Percentiles rank a stretch among this genome's conserved stretches.
Conservation (phyloP, 176 grass and related monocot genomes). For the Phragmites australis region DNA sequence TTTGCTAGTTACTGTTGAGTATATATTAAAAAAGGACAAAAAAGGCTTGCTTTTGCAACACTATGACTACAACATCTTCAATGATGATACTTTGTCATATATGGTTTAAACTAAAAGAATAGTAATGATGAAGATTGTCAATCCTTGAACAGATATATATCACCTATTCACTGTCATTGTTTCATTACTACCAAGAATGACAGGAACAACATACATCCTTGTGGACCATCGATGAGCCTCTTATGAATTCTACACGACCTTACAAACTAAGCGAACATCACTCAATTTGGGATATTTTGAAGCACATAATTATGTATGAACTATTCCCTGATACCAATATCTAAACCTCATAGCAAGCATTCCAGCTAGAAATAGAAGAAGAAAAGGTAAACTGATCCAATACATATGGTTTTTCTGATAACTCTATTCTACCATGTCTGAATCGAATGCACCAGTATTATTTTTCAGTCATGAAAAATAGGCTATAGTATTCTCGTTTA, state of each 20-base stretch:
- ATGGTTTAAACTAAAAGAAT: neutral
- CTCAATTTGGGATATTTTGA: neutral
- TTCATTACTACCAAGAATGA: neutral
- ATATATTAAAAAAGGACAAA: neutral
- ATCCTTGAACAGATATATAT: neutral
- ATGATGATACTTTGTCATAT: neutral
- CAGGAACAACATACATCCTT: slow-evolving; percentile 15
- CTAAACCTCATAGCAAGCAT: neutral
- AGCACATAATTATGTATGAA: neutral
- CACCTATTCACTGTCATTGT: neutral
- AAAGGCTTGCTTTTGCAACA: neutral
- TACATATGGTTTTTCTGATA: neutral
- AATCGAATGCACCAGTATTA: neutral
- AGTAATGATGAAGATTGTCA: neutral
- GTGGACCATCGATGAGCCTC: neutral
- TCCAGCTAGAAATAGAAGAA: neutral
- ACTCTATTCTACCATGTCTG: neutral
- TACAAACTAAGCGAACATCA: slow-evolving; percentile 12
- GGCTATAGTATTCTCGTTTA: too few relatives aligned
- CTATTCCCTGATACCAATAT: neutral
- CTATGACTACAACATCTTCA: neutral
- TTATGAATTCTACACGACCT: neutral
- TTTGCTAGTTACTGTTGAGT: neutral
- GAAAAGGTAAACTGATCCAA: neutral
- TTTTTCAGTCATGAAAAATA: neutral